phyloP scores from a whole-genome alignment of 2,329 filamentous ascomycete species.

The Fusarium hostae region DNA sequence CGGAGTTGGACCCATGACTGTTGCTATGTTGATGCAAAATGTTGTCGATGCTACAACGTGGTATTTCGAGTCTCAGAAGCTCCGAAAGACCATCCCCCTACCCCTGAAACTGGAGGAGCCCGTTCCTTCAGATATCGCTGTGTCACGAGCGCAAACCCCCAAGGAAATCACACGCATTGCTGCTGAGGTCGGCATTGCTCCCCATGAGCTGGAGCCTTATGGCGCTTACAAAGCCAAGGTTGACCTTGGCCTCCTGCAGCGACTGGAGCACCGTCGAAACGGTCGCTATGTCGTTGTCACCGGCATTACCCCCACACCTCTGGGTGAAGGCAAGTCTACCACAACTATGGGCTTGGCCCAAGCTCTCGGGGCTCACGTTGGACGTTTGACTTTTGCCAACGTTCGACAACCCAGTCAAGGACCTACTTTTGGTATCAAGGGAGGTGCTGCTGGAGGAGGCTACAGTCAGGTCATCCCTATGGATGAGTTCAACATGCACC shows the following conservation, averaged over 20 bases:
- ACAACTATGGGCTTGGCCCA: conserved; percentile 97
- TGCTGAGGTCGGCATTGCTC: conserved; percentile 84
- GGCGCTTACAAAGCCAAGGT: conserved; percentile 97
- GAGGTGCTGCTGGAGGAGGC: conserved; percentile 93
- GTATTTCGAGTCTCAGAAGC: conserved; percentile 85
- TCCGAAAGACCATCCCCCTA: conserved; percentile 82
- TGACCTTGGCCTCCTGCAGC: conserved; percentile 81
- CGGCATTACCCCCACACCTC: conserved; percentile 94
- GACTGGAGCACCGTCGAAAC: conserved; percentile 86
- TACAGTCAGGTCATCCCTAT: conserved; percentile 99
- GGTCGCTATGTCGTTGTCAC: conserved; percentile 93
- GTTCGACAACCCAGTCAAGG: conserved; percentile 97
- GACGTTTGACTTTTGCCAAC: conserved; percentile 92
- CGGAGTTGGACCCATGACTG: conserved; percentile 98
- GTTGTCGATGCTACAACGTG: conserved; percentile 86
- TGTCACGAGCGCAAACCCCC: conserved; percentile 89
- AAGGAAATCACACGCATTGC: conserved; percentile 90
- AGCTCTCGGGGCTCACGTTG: conserved; percentile 88
- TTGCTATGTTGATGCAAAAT: conserved; percentile 97
- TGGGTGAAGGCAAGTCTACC: conserved; percentile 98
- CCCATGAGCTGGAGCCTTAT: conserved; percentile 93
- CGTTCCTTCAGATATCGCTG: conserved; percentile 94
- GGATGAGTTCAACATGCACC: conserved; percentile 98
- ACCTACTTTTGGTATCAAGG: conserved; percentile 98
- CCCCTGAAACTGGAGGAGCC: conserved; percentile 81